Percentiles rank a stretch among this genome's conserved stretches.
These are phyloP conservation scores for Solanum pinnatisectum DNA, from an alignment of 257 asterid species.

Conservation along the genomic window DNA sequence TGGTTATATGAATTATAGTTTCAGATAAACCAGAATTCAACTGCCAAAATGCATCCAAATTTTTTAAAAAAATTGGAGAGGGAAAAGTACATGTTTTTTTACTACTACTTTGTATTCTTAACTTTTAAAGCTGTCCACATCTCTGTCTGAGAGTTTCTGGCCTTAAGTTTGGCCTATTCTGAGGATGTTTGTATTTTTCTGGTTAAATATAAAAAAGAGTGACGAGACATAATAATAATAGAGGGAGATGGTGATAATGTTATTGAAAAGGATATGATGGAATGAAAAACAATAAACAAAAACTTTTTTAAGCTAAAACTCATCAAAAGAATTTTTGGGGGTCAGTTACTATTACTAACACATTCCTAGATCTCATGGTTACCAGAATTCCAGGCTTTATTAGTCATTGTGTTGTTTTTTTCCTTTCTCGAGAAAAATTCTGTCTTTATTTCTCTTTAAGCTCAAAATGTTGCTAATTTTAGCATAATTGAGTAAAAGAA, in stretches of 20 bases:
- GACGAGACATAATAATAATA: slow-evolving; percentile 5
- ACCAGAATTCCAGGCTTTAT: slow-evolving; percentile 31
- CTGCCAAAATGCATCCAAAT: not conserved
- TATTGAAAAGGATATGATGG: slow-evolving; percentile 19
- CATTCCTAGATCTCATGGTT: slow-evolving; percentile 66
- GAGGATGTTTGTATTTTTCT: slow-evolving; percentile 50
- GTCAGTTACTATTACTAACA: slow-evolving; percentile 19
- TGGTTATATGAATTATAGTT: not conserved
- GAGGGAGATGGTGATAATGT: slow-evolving; percentile 8
- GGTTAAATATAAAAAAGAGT: slow-evolving; percentile 8
- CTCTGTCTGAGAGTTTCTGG: slow-evolving; percentile 55
- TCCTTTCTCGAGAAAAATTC: slow-evolving; percentile 32
- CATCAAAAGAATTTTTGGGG: slow-evolving; percentile 30
- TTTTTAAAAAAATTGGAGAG: not conserved
- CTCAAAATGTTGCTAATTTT: not conserved
- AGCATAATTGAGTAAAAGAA: not conserved
- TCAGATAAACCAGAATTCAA: not conserved
- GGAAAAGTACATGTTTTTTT: not conserved
- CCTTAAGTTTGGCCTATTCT: slow-evolving; percentile 50
- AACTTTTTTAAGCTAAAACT: not conserved
- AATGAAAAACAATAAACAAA: not conserved
- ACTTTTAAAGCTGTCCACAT: slow-evolving; percentile 41
- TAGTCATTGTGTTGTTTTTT: not conserved
- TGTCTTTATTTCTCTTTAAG: slow-evolving; percentile 11
- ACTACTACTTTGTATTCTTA: not conserved